Base-by-base conservation (phyloP, 1,139 yeast species). In the Spathaspora jeffriesii region DNA sequence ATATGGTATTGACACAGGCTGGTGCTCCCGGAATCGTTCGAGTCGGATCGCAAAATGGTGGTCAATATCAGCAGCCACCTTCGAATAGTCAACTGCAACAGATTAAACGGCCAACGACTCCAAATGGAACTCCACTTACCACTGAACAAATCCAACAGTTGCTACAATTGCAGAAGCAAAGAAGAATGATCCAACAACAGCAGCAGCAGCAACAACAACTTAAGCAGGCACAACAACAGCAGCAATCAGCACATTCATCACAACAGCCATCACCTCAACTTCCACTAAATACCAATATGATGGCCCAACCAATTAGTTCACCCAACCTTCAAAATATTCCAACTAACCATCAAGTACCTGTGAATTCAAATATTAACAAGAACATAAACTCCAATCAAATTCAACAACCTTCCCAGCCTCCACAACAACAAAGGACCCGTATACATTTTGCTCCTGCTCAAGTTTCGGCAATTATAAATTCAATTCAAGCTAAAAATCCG, bases 401-500 rank as follows among this genome's bases (percentile, higher is more conserved):
- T 4, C 52, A 32, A 42, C 46, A 38, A 28, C 38, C 43, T 4
- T 31, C 43, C 15, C 59, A 54, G 1, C 57, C 50, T 36, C 50
- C 48, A 25, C 57, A 51, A 31, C 47, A 20, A 54, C 57, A 60
- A 18, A 68, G 72, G 46, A 69, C 75, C 8, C 61, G 76, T 17
- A 68, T 78, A 37, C 78, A 72, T 54, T 70, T 80, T 62, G 78
- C 85, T 1, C 76, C 84, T 18, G 81, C 84, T 1, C 92, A 85
- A 58, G 85, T 86, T 3, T 78, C 88, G 7, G 86, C 88, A 2
- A 76, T 87, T 44, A 81, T 87, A 49, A 82, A 79, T 52, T 85
- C 86, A 46, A 84, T 86, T 47, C 88, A 84, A 55, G 72, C 78
- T 17, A 86, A 85, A 58, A 81, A 87, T 58, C 95, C 95, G 1